Conservation (phyloP, 495 filamentous ascomycete species). For the Daldinia decipiens region DNA sequence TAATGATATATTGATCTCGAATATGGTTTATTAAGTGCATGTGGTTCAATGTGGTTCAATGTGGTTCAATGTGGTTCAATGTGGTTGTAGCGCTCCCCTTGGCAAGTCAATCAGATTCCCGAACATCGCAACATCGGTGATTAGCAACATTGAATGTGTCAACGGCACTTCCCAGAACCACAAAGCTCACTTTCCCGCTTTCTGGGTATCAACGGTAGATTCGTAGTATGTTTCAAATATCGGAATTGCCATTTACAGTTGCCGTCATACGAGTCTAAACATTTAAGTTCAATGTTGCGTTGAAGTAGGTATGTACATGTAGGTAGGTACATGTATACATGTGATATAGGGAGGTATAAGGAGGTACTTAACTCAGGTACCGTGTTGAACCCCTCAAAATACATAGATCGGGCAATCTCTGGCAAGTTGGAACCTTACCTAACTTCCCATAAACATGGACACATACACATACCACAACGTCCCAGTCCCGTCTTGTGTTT, state of each 20-base stretch:
- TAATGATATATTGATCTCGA: conserved; percentile 32
- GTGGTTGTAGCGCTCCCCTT: conserved; percentile 10
- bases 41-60: too few species aligned
- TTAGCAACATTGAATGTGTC: conserved; percentile 44
- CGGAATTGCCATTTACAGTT: not conserved
- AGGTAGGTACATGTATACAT: not conserved
- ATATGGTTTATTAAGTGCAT: conserved; percentile 4
- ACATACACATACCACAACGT: not conserved
- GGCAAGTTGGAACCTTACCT: not conserved
- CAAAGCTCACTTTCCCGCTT: conserved; percentile 36
- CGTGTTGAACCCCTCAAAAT: not conserved
- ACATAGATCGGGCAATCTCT: conserved; percentile 4
- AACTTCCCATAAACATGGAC: not conserved
- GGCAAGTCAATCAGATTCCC: conserved; percentile 43
- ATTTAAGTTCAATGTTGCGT: not conserved
- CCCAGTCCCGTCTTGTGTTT: not conserved
- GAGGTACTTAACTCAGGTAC: not conserved
- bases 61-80: too few species aligned
- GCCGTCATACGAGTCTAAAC: not conserved
- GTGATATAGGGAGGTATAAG: not conserved
- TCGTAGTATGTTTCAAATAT: conserved; percentile 29
- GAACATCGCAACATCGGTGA: conserved; percentile 32
- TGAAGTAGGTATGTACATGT: not conserved
- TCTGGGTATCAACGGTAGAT: conserved; percentile 37
- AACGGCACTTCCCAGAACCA: conserved; percentile 45